A percentile compares a stretch with the other conserved stretches of the same genome.
Conservation (phyloP, 2,329 filamentous ascomycete species). For the Pyrenophora seminiperda region DNA sequence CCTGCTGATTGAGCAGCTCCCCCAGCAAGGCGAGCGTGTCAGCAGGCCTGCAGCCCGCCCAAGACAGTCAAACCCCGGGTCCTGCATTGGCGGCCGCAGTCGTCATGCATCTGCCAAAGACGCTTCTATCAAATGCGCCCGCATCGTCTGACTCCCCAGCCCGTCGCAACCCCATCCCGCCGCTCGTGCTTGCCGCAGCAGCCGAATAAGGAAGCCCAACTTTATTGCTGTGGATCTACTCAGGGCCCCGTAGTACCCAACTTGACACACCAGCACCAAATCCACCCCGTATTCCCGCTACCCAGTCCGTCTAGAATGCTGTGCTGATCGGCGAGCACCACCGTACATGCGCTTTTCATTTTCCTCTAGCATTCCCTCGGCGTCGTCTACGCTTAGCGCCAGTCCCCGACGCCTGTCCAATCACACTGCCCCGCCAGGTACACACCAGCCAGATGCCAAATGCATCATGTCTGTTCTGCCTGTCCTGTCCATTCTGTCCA, state of each 20-base stretch:
- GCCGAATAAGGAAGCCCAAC: constrained; percentile 40
- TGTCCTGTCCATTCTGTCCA: no score
- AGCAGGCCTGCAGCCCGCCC: constrained; percentile 39
- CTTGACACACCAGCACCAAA: constrained; percentile 11
- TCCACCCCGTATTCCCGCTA: constrained; percentile 28
- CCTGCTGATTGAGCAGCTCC: constrained; percentile 40
- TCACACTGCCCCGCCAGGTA: background rate
- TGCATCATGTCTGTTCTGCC: no score
- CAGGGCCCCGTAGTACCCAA: constrained; percentile 9
- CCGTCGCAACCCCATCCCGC: constrained; percentile 18
- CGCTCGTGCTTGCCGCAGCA: constrained; percentile 43
- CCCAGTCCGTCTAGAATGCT: constrained; percentile 20
- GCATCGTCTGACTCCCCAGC: constrained; percentile 43
- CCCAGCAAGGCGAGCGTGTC: constrained; percentile 31
- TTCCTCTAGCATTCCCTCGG: constrained; percentile 20
- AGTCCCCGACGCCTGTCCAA: constrained; percentile 10
- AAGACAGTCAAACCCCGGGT: constrained; percentile 18
- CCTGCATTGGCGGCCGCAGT: constrained; percentile 46
- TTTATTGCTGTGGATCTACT: constrained; percentile 33
- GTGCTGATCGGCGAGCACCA: constrained; percentile 32
- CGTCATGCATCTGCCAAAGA: constrained; percentile 43
- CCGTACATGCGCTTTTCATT: constrained; percentile 27
- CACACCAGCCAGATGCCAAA: constrained; percentile 6
- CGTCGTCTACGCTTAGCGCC: constrained; percentile 19
- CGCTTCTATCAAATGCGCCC: constrained; percentile 30